Percentiles rank a stretch among this genome's conserved stretches.
These are phyloP conservation scores for Fraxinus anomala DNA, from an alignment of 257 asterid species.

Conservation along the genomic window DNA sequence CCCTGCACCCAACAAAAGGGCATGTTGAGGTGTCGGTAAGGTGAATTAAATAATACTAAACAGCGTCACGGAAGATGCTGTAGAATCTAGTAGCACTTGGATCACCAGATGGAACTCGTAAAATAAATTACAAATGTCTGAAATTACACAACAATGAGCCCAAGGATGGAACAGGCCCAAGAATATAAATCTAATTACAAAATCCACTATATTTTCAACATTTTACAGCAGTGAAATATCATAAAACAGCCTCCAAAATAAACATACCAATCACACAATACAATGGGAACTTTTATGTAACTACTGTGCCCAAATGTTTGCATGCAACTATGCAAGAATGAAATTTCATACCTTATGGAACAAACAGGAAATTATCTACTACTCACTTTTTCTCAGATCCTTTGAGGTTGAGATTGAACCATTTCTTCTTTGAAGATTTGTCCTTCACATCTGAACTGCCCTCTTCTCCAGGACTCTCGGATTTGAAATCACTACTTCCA, in stretches of 20 bases:
- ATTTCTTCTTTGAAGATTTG: slow-evolving; percentile 72
- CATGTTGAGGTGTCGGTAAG: not conserved
- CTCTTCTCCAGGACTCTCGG: slow-evolving; percentile 81
- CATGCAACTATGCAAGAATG: slow-evolving; percentile 15
- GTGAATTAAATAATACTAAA: not conserved
- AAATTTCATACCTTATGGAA: slow-evolving; percentile 31
- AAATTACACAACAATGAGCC: not conserved
- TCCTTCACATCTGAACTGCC: slow-evolving; percentile 92
- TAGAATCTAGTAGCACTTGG: not conserved
- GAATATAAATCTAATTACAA: slow-evolving; percentile 44
- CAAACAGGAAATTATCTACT: not conserved
- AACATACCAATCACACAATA: slow-evolving; percentile 31
- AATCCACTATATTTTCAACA: slow-evolving; percentile 38
- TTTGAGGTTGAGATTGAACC: slow-evolving; percentile 87
- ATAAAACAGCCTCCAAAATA: slow-evolving; percentile 13
- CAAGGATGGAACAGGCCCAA: slow-evolving; percentile 33
- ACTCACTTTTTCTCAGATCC: slow-evolving; percentile 69
- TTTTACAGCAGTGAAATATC: slow-evolving; percentile 37
- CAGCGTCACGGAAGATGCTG: not conserved
- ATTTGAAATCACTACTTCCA: slow-evolving; percentile 70
- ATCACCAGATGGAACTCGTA: not conserved
- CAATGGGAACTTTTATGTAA: slow-evolving; percentile 25
- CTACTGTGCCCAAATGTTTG: slow-evolving; percentile 26
- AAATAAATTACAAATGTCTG: not conserved
- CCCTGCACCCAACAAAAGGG: not conserved